These are phyloP conservation scores for Rhazya stricta DNA, from an alignment of 257 asterid species.

Conservation along the genomic window DNA sequence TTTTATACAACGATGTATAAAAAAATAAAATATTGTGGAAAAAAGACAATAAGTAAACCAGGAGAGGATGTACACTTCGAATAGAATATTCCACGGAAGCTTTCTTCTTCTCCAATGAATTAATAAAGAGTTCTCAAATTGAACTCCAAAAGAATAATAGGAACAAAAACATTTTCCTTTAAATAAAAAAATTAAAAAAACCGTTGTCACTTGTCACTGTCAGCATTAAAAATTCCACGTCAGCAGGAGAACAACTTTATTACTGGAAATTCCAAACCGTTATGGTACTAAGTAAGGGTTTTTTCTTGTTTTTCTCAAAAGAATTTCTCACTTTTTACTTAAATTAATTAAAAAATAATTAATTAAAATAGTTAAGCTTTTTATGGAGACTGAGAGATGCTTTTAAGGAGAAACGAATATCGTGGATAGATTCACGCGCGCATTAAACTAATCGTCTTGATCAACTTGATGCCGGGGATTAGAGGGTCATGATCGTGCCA, in stretches of 20 bases:
- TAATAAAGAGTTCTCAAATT: not conserved
- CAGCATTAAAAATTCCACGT: not conserved
- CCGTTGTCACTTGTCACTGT: not conserved
- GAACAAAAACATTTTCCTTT: too few relatives aligned
- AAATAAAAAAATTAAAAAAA: too few relatives aligned
- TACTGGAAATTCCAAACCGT: conserved; percentile 13
- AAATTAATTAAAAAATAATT: conserved; percentile 17
- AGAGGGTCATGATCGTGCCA: not conserved
- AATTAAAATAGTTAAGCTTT: conserved; percentile 37
- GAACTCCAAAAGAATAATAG: not conserved
- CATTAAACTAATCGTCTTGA: conserved; percentile 12
- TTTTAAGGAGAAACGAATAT: conserved; percentile 42
- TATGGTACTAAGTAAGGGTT: conserved; percentile 10
- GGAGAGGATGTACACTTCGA: not conserved
- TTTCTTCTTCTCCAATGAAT: conserved; percentile 16
- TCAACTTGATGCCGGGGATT: not conserved
- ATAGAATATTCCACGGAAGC: conserved; percentile 17
- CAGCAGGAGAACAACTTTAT: not conserved
- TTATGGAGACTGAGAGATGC: conserved; percentile 38
- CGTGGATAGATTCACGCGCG: conserved; percentile 31
- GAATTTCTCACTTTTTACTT: conserved; percentile 15
- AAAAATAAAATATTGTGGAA: too few relatives aligned
- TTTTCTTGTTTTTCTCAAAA: conserved; percentile 21
- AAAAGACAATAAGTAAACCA: not conserved
- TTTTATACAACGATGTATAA: too few relatives aligned